Base-by-base conservation (phyloP, 176 grass and related monocot genomes). In the Olyra latifolia region DNA sequence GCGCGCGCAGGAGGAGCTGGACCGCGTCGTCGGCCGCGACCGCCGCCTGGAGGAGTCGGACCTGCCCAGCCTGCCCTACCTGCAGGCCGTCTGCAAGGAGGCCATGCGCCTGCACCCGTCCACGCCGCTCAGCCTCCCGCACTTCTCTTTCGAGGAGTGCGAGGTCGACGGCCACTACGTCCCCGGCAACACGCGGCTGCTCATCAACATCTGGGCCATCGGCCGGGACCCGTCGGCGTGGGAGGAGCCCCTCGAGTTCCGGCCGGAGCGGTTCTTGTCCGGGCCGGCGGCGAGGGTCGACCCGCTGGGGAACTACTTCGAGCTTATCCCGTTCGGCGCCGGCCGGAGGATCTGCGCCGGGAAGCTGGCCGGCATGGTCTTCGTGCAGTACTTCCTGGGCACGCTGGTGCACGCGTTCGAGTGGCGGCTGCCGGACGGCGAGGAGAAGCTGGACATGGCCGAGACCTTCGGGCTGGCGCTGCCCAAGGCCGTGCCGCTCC, bases 131-230 rank as follows among this genome's bases (percentile, higher is more conserved):
- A 87, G 92, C 80, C 84, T 94, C 10, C 92, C 92, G 19, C 92
- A 94, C 69, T 94, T 87, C 86, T 69, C 93, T 49, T 93, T 93
- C 80, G 68, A 93, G n/a, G 86, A 86, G 19, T 91, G 91, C 42
- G 93, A 85, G 47, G 86, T 72, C 1, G 89, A 41, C 50, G 88
- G 91, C 1, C 84, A 91, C 80, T 75, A 57, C 47, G 71, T 97
- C 1, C 93, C 93, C 0, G 82, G 32, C 23, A 87, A 91, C 90
- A 97, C 91, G 4, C 79, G 88, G 0, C 76, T 93, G 9, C 79
- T 97, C 13, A 45, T 97, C 59, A 97, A 97, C 83, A 83, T 97
- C 32, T 97, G 88, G 88, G 93, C 91, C 24, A 97, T 97, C 71
- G 93, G 93, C 22, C 86, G 93, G 0, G 91, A 97, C 80, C 77